A percentile compares a stretch with the other conserved stretches of the same genome.
phyloP scores from a whole-genome alignment of 2,329 filamentous ascomycete genomes.

The Pseudopyricularia javanii region DNA sequence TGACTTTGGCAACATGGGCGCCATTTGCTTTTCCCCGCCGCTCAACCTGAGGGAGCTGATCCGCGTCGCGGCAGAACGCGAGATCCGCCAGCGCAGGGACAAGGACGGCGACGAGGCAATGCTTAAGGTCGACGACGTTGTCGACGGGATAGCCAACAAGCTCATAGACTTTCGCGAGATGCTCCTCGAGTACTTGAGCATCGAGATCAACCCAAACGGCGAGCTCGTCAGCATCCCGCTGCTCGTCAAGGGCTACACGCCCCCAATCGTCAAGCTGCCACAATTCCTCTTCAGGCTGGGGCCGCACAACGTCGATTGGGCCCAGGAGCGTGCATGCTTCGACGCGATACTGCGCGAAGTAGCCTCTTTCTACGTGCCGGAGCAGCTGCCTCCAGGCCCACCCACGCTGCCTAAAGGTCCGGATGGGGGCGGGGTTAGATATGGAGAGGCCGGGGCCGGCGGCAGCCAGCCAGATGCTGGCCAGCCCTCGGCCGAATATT shows the following conservation, averaged over 20 bases:
- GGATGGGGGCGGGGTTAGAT: conserved; percentile 7
- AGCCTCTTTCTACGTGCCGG: conserved; percentile 82
- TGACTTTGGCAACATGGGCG: conserved; percentile 90
- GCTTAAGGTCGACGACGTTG: conserved; percentile 55
- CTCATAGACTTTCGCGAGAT: conserved; percentile 71
- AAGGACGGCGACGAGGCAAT: conserved; percentile 5
- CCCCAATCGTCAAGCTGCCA: conserved; percentile 75
- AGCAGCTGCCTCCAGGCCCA: conserved; percentile 49
- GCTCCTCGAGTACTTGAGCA: conserved; percentile 83
- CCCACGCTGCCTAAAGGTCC: background rate
- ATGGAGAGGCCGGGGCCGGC: conserved; percentile 15
- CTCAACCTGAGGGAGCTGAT: conserved; percentile 62
- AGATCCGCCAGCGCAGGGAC: conserved; percentile 33
- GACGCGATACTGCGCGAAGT: conserved; percentile 74
- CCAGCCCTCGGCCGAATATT: background rate
- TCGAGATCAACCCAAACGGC: conserved; percentile 69
- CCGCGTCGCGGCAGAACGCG: conserved; percentile 57
- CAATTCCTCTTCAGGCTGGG: conserved; percentile 79
- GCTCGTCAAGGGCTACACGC: conserved; percentile 78
- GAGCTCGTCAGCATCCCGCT: conserved; percentile 71
- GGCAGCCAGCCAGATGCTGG: conserved; percentile 8
- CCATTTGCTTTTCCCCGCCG: conserved; percentile 67
- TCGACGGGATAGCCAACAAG: conserved; percentile 52
- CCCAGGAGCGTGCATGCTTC: conserved; percentile 74
- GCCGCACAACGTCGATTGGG: conserved; percentile 71